phyloP scores from a whole-genome alignment of 305 asterid genomes.

The Fraxinus angustifolia region DNA sequence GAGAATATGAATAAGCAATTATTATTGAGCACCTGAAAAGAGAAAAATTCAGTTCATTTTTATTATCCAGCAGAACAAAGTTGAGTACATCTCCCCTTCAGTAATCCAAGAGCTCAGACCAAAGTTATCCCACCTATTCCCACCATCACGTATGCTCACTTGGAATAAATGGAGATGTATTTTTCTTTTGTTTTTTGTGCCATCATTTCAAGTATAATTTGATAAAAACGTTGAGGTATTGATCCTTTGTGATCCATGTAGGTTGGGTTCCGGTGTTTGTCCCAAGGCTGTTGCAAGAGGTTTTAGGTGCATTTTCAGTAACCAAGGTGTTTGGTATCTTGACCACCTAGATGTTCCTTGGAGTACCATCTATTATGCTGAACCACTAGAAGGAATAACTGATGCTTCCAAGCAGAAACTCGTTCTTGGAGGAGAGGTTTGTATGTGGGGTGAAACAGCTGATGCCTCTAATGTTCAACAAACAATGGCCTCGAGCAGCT shows the following conservation, averaged over 20 bases:
- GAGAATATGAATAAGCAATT: neutral
- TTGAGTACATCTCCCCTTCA: neutral
- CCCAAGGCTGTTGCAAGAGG: conserved; percentile 80
- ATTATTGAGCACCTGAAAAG: neutral
- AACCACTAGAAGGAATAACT: conserved; percentile 68
- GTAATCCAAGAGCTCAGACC: neutral
- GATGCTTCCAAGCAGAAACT: conserved; percentile 62
- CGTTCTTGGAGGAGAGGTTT: conserved; percentile 92
- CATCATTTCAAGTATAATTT: neutral
- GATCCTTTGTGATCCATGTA: conserved; percentile 25
- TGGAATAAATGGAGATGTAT: neutral
- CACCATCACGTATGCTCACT: neutral
- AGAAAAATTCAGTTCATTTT: neutral
- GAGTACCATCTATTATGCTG: conserved; percentile 62
- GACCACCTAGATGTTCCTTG: conserved; percentile 93
- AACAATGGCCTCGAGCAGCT: conserved; percentile 99
- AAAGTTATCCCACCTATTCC: neutral
- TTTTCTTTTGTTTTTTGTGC: neutral
- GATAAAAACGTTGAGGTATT: conserved; percentile 6
- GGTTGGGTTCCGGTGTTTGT: conserved; percentile 85
- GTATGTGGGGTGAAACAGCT: conserved; percentile 91
- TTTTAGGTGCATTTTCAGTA: conserved; percentile 84
- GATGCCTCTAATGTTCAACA: conserved; percentile 83
- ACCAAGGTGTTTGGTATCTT: conserved; percentile 90
- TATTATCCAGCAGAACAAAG: neutral